Evolutionary conservation across 495 filamentous ascomycete species (phyloP), one percentile per base, ranked within the genome.

Genomic region (Xylaria palmicola): DNA sequence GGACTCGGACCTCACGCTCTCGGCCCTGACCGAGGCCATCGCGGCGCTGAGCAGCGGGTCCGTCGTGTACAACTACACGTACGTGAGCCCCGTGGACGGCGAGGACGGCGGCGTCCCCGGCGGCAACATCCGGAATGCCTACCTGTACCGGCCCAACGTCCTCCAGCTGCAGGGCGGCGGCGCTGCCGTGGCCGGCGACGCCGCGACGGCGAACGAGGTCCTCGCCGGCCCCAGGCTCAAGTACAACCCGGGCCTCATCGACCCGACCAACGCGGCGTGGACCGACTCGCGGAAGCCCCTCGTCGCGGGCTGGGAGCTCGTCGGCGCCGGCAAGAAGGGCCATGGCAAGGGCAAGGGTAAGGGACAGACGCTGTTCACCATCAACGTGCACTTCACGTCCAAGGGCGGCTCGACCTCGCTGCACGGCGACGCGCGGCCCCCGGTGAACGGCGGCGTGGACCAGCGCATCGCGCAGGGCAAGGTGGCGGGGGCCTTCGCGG

Each of bases 81-180:
- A 81, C 54, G 75, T 88, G 57, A 73, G 64, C 48, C 82, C 84
- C 2, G 54, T 74, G 19, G 59, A 83, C 66, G 72, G 75, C 66
- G 47, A 70, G 48, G 80, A 86, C 66, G 85, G 85, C 62, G 85
- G 85, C 34, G 66, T 77, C 22, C 85, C 83, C 0, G 85, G 85
- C 30, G 83, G 84, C n/a, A 87, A 88, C 68, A 87, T 88, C 76
- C 84, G 85, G 24, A 74, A 76, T 8, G 85, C 83, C 4, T 88
- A 85, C 71, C 72, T 88, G 9, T 88, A 85, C 75, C 78, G 83
- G 12, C 76, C 81, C 0, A 63, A 72, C 1, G 51, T 82, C 5
- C 60, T 88, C 32, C 75, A 68, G 13, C 76, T 86, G 27, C 77
- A 76, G 53, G 75, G 81, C 34, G 71, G 75, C 4, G 80, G 77